phyloP scores from a whole-genome alignment of 768 basidiomycete genomes.

The Xerocomus spinulosus region DNA sequence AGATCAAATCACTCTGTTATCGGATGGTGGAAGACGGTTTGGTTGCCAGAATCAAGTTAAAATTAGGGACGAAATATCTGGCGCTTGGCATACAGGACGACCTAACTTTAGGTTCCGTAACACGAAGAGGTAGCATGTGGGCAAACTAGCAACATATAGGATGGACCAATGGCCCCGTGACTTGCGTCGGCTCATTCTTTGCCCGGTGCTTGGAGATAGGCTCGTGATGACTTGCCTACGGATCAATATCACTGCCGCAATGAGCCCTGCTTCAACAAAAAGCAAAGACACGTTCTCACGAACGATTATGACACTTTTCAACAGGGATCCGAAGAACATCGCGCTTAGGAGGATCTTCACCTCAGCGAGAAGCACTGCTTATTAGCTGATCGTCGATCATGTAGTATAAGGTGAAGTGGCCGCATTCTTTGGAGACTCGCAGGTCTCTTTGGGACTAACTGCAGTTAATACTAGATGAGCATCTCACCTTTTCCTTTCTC shows the following conservation, averaged over 20 bases:
- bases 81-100: neutral
- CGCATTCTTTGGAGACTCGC: too few relatives aligned
- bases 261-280: neutral
- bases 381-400: neutral
- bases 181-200: too few relatives aligned
- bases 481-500: neutral
- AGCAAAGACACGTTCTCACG: neutral
- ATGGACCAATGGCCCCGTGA: too few relatives aligned
- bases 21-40: neutral
- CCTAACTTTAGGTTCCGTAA: neutral
- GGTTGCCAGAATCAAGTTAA: too few relatives aligned
- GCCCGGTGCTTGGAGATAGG: too few relatives aligned
- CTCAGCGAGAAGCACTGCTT: neutral
- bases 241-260: neutral
- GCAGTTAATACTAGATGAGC: neutral
- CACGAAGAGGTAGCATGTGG: neutral
- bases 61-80: neutral
- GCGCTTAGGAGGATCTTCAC: neutral
- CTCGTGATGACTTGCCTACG: too few relatives aligned
- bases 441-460: too few relatives aligned
- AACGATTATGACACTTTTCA: neutral
- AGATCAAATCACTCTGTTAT: neutral
- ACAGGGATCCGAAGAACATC: neutral
- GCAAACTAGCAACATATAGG: too few relatives aligned
- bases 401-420: neutral